Evolutionary conservation across 202 grass and related monocot genomes (phyloP), one percentile per base, ranked within the genome.

Genomic region (Bolboschoenoplectus hybrid): DNA sequence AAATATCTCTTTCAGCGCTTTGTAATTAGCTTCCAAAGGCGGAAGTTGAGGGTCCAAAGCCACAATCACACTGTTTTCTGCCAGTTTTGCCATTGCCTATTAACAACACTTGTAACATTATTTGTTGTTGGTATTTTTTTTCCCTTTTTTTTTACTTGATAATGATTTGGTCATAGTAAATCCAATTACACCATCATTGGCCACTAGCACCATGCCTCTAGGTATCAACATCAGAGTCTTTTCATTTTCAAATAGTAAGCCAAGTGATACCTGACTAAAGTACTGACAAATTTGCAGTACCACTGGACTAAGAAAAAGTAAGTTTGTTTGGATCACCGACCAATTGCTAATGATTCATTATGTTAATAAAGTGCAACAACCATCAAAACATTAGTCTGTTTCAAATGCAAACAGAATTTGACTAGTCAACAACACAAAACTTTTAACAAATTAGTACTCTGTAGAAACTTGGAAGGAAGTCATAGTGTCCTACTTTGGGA

Each of bases 21-120:
- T 14, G 34, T 77, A 46, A 55, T 49, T 77, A 49, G 17, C 44
- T 77, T 77, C 50, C 19, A 55, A 49, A 10, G 9, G 17, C 9
- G n/a, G 73, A 13, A 77, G 73, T 51, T 77, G 44, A 2, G 73
- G 73, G 73, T 77, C 73, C 19, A 77, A 55, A 77, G 73, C 50
- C 44, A 55, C 73, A 55, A 20, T 26, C 8, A 36, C 46, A 5
- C 55, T 77, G 19, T 55, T 16, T 12, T 77, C 46, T 14, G 44
- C 50, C 32, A 77, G 73, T 77, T 77, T 77, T 53, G 7, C 10
- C 43, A 51, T 49, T 36, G n/a, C 44, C 73, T 77, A 45, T 77
- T 77, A 11, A 35, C 50, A 76, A 44, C 2, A 44, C 5, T 41
- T 47, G 45, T 74, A n/a, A 74, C 38, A 38, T 41, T 70, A 16